Evolutionary conservation across 768 basidiomycete species (phyloP), one percentile per base, ranked within the genome.

Genomic region (Amanita inopinata): DNA sequence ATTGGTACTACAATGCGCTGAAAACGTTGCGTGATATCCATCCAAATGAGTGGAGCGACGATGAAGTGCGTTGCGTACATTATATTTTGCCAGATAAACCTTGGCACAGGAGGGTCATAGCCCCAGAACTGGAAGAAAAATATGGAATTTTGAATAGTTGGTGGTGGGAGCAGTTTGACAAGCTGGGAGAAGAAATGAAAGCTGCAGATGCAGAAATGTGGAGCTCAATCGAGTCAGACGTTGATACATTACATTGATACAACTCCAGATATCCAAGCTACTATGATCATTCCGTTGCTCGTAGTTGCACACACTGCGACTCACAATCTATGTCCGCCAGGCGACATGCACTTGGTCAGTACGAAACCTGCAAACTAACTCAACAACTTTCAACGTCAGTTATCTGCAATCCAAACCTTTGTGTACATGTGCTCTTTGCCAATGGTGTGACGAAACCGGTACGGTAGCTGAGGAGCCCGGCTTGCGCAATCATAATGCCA

Each of bases 401-500:
- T 11, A 15, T 46, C 15, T 41, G 31, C 14, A 36, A 14, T 10
- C 9, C 69, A 51, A 46, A 87, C 91, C 94, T 73, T 64, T 99
- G 96, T 5, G 93, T 98, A 55, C 90, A 93, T 24, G 78, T 84
- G 42, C 83, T 92, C 55, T 94, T 76, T 19, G 71, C 59, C 20
- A 98, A 56, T 2, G 83, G 73, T 0, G 92, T 97, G 35, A 64
- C 61, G 47, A 79, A 72, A 18, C 94, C 96, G 91, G 93, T 97
- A 2, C 96, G 74, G 59, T 78, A 91, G 48, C 82, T 79, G 27
- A 99, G 69, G 20, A 99, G 71, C 4, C 96, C 96, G 4, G 96
- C 96, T 56, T 99, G 96, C 2, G 96, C 94, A 42, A 99, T 98
- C 96, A 99, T 99, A 52, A 98, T 94, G 1, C 96, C 96, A 52